These are phyloP conservation scores for Claviceps maximensis DNA, from an alignment of 2,329 filamentous ascomycete species.

Conservation along the genomic window DNA sequence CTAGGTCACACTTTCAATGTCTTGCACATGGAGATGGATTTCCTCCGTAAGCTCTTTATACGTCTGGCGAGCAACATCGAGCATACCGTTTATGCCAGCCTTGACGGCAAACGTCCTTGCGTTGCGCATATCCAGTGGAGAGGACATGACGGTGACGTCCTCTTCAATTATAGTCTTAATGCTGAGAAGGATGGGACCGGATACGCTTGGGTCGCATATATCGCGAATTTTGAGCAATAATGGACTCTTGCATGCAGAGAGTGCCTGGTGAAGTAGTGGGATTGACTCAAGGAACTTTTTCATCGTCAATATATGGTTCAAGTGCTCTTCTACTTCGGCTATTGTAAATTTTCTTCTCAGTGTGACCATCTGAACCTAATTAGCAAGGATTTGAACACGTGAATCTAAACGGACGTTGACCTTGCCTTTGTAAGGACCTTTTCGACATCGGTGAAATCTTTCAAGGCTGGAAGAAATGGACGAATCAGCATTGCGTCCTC, in stretches of 20 bases:
- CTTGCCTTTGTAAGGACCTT: slow-evolving; percentile 60
- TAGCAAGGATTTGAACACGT: background rate
- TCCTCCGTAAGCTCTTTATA: slow-evolving; percentile 83
- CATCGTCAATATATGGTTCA: slow-evolving; percentile 77
- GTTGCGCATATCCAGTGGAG: slow-evolving; percentile 74
- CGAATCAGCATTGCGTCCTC: background rate
- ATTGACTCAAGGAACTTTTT: slow-evolving; percentile 68
- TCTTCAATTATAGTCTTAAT: slow-evolving; percentile 65
- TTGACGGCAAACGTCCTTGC: slow-evolving; percentile 85
- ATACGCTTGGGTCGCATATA: slow-evolving; percentile 52
- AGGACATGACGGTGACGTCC: slow-evolving; percentile 64
- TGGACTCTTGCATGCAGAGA: slow-evolving; percentile 49
- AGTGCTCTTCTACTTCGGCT: slow-evolving; percentile 60
- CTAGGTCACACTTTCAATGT: slow-evolving; percentile 44
- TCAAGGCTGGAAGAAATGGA: slow-evolving; percentile 42
- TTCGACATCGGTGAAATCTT: slow-evolving; percentile 64
- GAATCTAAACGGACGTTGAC: background rate
- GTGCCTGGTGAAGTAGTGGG: slow-evolving; percentile 50
- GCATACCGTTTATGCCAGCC: slow-evolving; percentile 68
- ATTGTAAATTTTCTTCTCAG: slow-evolving; percentile 53
- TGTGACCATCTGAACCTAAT: slow-evolving; percentile 52
- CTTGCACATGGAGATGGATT: slow-evolving; percentile 55
- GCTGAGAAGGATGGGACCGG: slow-evolving; percentile 45
- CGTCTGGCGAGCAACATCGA: slow-evolving; percentile 78
- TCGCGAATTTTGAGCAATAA: slow-evolving; percentile 56